Evolutionary conservation across 768 basidiomycete species (phyloP), one percentile per base, ranked within the genome.

Genomic region (Gloeopeniophorella convolvens): DNA sequence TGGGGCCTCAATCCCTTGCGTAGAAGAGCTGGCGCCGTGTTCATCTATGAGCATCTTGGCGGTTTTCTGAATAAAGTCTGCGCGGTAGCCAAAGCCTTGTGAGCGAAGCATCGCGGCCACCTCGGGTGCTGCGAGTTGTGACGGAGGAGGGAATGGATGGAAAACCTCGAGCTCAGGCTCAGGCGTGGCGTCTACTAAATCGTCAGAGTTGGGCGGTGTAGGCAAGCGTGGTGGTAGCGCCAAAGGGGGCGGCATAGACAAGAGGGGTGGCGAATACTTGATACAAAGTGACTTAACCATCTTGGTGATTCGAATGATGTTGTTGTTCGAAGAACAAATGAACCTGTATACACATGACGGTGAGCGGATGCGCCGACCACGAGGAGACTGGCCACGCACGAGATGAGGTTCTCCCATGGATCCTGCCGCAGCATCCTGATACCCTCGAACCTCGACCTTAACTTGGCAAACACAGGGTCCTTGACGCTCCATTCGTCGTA

Each of bases 271-370:
- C 1, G 92, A 92, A 62, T 82, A 96, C 18, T 85, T 73, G 15
- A 68, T 74, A 64, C 89, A 90, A 12, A 98, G 77, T 16, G 78
- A 75, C 54, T 89, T 85, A 24, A 98, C 82, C 86, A 98, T 93
- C 50, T 86, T 88, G 13, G 90, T 87, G 60, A 99, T 99, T 5
- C 96, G 87, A 5, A 80, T 69, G 43, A 99, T 98, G 60, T 98
- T 93, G 65, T 98, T 98, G 62, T 97, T 97, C 2, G 91, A 89
- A 2, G 93, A 96, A 63, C 95, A 98, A 57, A 99, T 96, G 70
- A 98, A 99, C 8, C 94, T 95, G 45, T 5, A 36, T 1, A 21
- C 6, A 26, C 7, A 33, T 9, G 46, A 16, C 33, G 5, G 30
- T 33, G 23, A 37, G 36, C 26, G 31, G 46, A 35, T 32, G 12